Evolutionary conservation across 2,329 filamentous ascomycete species (phyloP).

Genomic region (Diaporthe longicolla): DNA sequence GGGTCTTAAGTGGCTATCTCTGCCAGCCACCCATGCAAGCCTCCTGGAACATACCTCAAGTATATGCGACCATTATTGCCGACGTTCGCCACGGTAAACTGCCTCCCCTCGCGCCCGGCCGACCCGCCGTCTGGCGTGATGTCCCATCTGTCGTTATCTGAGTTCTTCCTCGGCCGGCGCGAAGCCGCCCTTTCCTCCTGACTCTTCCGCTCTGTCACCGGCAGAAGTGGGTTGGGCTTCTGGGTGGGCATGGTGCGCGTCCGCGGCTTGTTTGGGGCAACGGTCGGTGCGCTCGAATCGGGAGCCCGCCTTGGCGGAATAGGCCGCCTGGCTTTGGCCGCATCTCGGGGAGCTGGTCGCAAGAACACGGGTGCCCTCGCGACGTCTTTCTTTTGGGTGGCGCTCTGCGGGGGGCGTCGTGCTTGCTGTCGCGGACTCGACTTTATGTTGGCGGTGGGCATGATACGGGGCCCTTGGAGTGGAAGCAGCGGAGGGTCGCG

Average conservation of each 20-base stretch:
- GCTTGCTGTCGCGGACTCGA: conserved; percentile 27
- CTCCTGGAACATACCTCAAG: conserved; percentile 72
- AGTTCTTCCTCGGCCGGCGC: conserved; percentile 61
- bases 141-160: conserved; percentile 69
- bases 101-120: conserved; percentile 74
- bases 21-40: neutral
- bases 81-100: conserved; percentile 86
- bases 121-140: conserved; percentile 73
- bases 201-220: conserved; percentile 62
- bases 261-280: conserved; percentile 47
- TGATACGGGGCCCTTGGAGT: conserved; percentile 37
- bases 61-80: conserved; percentile 88
- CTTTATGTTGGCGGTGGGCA: conserved; percentile 25
- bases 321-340: conserved; percentile 37
- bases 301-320: conserved; percentile 24
- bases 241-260: conserved; percentile 47
- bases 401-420: conserved; percentile 21
- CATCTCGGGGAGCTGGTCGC: conserved; percentile 35
- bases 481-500: conserved; percentile 41
- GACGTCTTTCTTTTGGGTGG: conserved; percentile 30
- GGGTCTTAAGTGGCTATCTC: neutral
- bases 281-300: conserved; percentile 18
- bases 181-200: conserved; percentile 56
- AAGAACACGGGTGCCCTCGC: conserved; percentile 35
- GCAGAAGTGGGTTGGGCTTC: conserved; percentile 58